Conservation (phyloP, 345 rosid genomes). For the Sapria himalayana region DNA sequence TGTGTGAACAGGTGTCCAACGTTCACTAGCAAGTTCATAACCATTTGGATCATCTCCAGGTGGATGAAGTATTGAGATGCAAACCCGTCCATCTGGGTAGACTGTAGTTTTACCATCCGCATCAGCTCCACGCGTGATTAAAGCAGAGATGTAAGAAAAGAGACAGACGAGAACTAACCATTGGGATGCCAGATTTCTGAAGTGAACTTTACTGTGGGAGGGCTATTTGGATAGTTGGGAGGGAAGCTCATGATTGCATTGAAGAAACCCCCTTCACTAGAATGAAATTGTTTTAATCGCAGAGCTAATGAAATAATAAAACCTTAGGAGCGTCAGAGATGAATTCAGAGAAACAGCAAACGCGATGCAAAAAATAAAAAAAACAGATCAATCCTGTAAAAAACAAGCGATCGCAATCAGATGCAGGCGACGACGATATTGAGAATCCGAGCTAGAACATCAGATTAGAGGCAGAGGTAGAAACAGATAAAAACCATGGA, state of each 20-base stretch:
- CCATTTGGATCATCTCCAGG: conserved; percentile 98
- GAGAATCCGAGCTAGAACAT: too few species aligned
- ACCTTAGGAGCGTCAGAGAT: too few species aligned
- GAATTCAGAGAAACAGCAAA: too few species aligned
- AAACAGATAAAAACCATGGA: too few species aligned
- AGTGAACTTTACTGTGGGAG: conserved; percentile 74
- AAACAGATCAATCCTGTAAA: too few species aligned
- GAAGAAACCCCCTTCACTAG: conserved; percentile 94
- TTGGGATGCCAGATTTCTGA: conserved; percentile 98
- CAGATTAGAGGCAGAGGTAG: too few species aligned
- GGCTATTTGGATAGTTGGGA: conserved; percentile 73
- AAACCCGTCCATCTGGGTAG: conserved; percentile 81
- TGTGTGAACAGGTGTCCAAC: conserved; percentile 92
- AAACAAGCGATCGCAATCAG: too few species aligned
- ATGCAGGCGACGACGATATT: too few species aligned
- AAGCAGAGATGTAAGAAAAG: neutral
- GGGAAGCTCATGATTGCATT: conserved; percentile 91
- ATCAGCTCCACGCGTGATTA: neutral
- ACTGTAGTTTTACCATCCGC: conserved; percentile 20
- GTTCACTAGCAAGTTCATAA: conserved; percentile 93
- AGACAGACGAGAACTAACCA: conserved; percentile 20
- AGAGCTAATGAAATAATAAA: too few species aligned
- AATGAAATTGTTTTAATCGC: conserved; percentile 3
- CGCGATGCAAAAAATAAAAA: too few species aligned
- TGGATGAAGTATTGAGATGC: conserved; percentile 96